A percentile compares a stretch with the other conserved stretches of the same genome.
phyloP scores from a whole-genome alignment of 2,329 filamentous ascomycete species.

The Phoma sp. region DNA sequence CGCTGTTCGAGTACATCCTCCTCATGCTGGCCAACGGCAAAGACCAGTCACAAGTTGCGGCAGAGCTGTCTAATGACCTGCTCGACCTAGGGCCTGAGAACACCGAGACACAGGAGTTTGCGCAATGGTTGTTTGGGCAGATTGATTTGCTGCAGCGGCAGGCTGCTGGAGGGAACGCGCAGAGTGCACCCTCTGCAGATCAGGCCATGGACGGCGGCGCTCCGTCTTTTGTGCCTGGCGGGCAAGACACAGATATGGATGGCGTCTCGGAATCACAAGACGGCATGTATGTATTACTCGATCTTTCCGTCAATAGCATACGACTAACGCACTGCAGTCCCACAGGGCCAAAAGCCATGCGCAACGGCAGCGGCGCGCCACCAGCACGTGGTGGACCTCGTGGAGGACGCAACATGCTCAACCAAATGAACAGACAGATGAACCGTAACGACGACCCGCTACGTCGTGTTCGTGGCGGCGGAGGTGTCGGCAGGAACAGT shows the following conservation, averaged over 20 bases:
- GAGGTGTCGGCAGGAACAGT: slow-evolving; percentile 82
- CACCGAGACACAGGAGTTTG: slow-evolving; percentile 80
- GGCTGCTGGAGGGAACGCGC: slow-evolving; percentile 56
- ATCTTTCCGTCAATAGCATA: slow-evolving; percentile 1
- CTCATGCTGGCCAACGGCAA: slow-evolving; percentile 97
- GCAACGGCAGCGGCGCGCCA: slow-evolving; percentile 64
- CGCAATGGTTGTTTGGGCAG: slow-evolving; percentile 92
- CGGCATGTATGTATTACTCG: slow-evolving; percentile 49
- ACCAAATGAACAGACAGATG: slow-evolving; percentile 83
- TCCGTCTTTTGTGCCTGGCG: slow-evolving; percentile 43
- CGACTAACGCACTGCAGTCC: slow-evolving; percentile 67
- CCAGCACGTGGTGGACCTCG: slow-evolving; percentile 52
- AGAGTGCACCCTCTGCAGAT: slow-evolving; percentile 24
- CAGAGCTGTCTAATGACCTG: slow-evolving; percentile 86
- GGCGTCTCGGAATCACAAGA: slow-evolving; percentile 57
- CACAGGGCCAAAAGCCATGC: slow-evolving; percentile 94
- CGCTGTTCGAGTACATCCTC: slow-evolving; percentile 93
- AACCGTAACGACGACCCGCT: slow-evolving; percentile 78
- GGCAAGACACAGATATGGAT: slow-evolving; percentile 74
- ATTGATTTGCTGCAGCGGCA: slow-evolving; percentile 72
- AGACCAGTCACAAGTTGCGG: slow-evolving; percentile 85
- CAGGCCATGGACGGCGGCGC: slow-evolving; percentile 32
- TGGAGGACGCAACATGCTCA: slow-evolving; percentile 78
- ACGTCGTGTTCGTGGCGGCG: slow-evolving; percentile 77
- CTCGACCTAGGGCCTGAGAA: slow-evolving; percentile 84